Evolutionary conservation across 306 rosid genomes (phyloP).

Genomic region (Leucaena leucocephala): DNA sequence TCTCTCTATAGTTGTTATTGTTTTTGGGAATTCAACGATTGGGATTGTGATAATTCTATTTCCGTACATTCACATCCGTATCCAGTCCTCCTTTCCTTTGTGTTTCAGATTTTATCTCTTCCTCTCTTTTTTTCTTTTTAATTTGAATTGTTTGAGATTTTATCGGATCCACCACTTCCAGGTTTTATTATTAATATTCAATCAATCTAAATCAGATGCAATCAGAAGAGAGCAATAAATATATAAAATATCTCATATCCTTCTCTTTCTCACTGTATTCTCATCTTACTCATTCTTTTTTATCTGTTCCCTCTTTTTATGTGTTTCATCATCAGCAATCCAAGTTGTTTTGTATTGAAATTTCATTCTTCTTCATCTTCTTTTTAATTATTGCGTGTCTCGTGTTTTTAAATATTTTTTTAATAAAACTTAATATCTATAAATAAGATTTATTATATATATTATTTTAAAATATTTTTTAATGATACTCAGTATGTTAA

Average conservation of each 20-base stretch:
- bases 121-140: not conserved
- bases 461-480: too few species aligned
- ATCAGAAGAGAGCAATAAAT: not conserved
- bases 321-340: not conserved
- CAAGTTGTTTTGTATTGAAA: constrained; percentile 5
- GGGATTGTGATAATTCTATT: constrained; percentile 40
- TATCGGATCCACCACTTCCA: constrained; percentile 29
- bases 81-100: constrained; percentile 27
- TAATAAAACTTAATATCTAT: too few species aligned
- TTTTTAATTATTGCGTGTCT: too few species aligned
- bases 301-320: not conserved
- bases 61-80: constrained; percentile 50
- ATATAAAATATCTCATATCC: not conserved
- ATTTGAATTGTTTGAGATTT: constrained; percentile 36
- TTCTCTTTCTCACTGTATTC: not conserved
- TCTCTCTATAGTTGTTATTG: not conserved
- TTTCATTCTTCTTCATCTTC: constrained; percentile 1
- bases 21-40: constrained; percentile 41
- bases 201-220: not conserved
- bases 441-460: too few species aligned
- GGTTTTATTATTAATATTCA: constrained; percentile 15
- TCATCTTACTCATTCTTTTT: not conserved
- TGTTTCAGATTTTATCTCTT: constrained; percentile 41
- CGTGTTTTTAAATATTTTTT: too few species aligned
- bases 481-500: too few species aligned